phyloP scores from a whole-genome alignment of 176 grass and related monocot species.

The Themeda triandra region DNA sequence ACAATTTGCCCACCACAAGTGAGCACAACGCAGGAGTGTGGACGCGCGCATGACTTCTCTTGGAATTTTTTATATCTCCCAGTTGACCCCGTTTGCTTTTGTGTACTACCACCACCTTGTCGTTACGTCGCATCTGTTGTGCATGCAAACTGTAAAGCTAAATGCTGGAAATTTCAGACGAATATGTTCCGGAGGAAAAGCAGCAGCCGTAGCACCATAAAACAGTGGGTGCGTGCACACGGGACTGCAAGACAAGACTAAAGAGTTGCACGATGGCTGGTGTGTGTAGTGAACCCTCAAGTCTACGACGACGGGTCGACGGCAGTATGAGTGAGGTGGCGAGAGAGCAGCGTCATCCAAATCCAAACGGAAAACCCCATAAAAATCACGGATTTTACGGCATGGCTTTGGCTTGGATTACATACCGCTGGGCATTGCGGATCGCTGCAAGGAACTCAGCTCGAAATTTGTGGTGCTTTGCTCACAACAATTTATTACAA shows the following conservation, averaged over 20 bases:
- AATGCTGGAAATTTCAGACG: not conserved
- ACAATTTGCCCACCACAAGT: not conserved
- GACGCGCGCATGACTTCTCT: not conserved
- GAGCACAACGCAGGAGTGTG: not conserved
- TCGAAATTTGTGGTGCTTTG: too few species aligned
- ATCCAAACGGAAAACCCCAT: too few species aligned
- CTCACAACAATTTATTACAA: too few species aligned
- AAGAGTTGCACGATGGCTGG: too few species aligned
- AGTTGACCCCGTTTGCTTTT: slow-evolving; percentile 17
- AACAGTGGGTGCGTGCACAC: not conserved
- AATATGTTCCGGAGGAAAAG: not conserved
- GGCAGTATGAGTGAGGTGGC: too few species aligned
- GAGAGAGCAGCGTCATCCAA: too few species aligned
- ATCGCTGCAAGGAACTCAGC: too few species aligned
- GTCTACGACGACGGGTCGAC: too few species aligned
- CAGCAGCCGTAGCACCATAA: not conserved
- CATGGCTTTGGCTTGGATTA: too few species aligned
- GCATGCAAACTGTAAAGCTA: slow-evolving; percentile 33
- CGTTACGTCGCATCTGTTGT: not conserved
- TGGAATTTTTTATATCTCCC: not conserved
- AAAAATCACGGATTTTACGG: too few species aligned
- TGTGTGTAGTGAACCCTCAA: too few species aligned
- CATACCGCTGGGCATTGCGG: too few species aligned
- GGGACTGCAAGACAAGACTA: not conserved
- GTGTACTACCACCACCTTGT: not conserved